Percentiles rank a stretch among this genome's conserved stretches.
Evolutionary conservation across 106 monocot genomes (phyloP).

Genomic region (Apostasia shenzhenica): DNA sequence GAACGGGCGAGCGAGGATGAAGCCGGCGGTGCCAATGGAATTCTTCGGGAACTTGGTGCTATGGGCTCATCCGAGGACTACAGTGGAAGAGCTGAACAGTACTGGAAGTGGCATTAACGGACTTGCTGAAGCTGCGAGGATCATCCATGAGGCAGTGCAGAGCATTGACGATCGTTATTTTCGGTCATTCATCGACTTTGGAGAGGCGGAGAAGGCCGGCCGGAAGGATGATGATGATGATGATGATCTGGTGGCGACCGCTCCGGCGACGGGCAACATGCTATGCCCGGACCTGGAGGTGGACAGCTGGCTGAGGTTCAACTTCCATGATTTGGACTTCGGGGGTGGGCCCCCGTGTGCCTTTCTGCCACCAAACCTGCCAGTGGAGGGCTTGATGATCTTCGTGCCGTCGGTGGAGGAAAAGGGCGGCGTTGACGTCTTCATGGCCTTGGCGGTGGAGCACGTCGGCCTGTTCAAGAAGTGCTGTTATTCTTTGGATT

Average conservation of each 20-base stretch:
- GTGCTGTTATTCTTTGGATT: slow-evolving; percentile 8
- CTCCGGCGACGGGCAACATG: slow-evolving; percentile 9
- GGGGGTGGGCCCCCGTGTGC: slow-evolving; percentile 31
- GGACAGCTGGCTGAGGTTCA: slow-evolving; percentile 61
- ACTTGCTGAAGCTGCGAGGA: slow-evolving; percentile 2
- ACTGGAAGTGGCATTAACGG: not conserved
- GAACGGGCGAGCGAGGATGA: slow-evolving; percentile 38
- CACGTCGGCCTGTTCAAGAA: slow-evolving; percentile 11
- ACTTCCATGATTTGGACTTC: slow-evolving; percentile 54
- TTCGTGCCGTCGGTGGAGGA: slow-evolving; percentile 39
- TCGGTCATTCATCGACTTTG: slow-evolving; percentile 72
- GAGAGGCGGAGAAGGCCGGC: slow-evolving; percentile 10
- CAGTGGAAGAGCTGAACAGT: slow-evolving; percentile 13
- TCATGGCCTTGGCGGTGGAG: slow-evolving; percentile 14
- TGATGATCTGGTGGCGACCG: slow-evolving; percentile 18
- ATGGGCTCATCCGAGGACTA: slow-evolving; percentile 26
- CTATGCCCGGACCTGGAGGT: slow-evolving; percentile 57
- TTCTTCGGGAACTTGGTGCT: slow-evolving; percentile 73
- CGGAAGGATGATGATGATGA: not conserved
- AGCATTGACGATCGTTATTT: slow-evolving; percentile 37
- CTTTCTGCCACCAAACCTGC: slow-evolving; percentile 27
- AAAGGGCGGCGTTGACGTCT: slow-evolving; percentile 18
- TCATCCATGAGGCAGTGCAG: slow-evolving; percentile 27
- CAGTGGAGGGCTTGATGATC: slow-evolving; percentile 39
- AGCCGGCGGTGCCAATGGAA: slow-evolving; percentile 23